Evolutionary conservation across 2,329 filamentous ascomycete species (phyloP).

Genomic region (Scorias spongiosa): DNA sequence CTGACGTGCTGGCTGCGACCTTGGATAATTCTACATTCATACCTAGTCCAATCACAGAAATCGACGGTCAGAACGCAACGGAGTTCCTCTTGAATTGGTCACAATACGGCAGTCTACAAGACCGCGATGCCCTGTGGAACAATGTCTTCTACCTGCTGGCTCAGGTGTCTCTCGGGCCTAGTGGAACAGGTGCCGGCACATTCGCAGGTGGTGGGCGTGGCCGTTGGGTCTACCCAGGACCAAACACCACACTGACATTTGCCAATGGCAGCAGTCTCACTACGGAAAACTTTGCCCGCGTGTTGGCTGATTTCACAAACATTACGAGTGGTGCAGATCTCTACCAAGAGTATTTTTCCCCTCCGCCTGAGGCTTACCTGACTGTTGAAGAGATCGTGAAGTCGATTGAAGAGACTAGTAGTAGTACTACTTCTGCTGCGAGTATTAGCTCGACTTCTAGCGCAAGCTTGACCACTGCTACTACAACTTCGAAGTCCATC

Average conservation of each 20-base stretch:
- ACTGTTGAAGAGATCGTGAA: slow-evolving; percentile 10
- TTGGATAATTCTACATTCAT: slow-evolving; percentile 26
- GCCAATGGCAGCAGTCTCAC: slow-evolving; percentile 28
- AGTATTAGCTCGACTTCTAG: slow-evolving; percentile 3
- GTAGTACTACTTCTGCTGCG: slow-evolving; percentile 3
- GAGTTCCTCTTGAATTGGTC: slow-evolving; percentile 34
- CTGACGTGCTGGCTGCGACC: slow-evolving; percentile 29
- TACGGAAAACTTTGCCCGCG: slow-evolving; percentile 29
- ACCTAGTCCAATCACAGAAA: slow-evolving; percentile 36
- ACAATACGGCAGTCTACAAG: slow-evolving; percentile 35
- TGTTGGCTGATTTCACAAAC: slow-evolving; percentile 25
- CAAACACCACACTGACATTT: slow-evolving; percentile 29
- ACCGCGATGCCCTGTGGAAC: slow-evolving; percentile 43
- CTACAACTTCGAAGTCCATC: slow-evolving; percentile 9
- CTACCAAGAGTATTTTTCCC: slow-evolving; percentile 22
- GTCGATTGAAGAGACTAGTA: slow-evolving; percentile 2
- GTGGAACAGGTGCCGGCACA: slow-evolving; percentile 27
- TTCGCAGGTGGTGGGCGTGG: slow-evolving; percentile 31
- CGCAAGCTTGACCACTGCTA: slow-evolving; percentile 4
- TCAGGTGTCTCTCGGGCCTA: slow-evolving; percentile 26
- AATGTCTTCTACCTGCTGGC: slow-evolving; percentile 32
- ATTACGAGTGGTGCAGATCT: slow-evolving; percentile 28
- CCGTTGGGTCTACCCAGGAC: slow-evolving; percentile 28
- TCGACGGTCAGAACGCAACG: slow-evolving; percentile 42
- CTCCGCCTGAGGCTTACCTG: slow-evolving; percentile 6